These are phyloP conservation scores for Penicillium psychrosexuale DNA, from an alignment of 2,329 filamentous ascomycete genomes.

Conservation along the genomic window DNA sequence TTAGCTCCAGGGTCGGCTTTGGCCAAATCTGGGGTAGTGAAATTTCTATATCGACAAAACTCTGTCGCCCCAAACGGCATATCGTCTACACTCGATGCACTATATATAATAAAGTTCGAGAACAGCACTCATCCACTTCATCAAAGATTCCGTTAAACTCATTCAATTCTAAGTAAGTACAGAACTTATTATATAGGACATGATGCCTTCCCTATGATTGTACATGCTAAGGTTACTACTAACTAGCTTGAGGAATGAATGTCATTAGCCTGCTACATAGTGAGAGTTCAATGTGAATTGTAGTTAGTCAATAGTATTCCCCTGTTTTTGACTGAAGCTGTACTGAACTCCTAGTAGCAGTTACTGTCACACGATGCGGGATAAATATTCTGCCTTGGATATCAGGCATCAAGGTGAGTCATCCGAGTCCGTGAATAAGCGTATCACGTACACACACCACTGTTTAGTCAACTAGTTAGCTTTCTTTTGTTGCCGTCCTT, in stretches of 20 bases:
- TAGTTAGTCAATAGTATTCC: not conserved
- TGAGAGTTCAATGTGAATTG: not conserved
- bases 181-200: not conserved
- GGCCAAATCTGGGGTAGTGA: not conserved
- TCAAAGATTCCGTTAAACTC: not conserved
- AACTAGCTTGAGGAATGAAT: not conserved
- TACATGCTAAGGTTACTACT: not conserved
- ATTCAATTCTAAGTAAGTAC: not conserved
- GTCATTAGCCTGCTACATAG: not conserved
- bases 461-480: too few species aligned
- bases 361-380: too few species aligned
- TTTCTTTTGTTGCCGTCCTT: constrained; percentile 3
- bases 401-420: constrained; percentile 2
- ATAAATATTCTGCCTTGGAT: not conserved
- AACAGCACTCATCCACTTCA: not conserved
- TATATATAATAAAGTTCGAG: not conserved
- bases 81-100: too few species aligned
- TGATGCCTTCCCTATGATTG: not conserved
- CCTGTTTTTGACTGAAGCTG: not conserved
- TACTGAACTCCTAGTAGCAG: not conserved
- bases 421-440: constrained; percentile 3
- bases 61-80: too few species aligned
- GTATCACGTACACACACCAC: constrained; percentile 1
- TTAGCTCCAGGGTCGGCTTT: not conserved
- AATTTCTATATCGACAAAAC: too few species aligned